Conservation (phyloP, 2,329 filamentous ascomycete species). For the Beauveria sp. region DNA sequence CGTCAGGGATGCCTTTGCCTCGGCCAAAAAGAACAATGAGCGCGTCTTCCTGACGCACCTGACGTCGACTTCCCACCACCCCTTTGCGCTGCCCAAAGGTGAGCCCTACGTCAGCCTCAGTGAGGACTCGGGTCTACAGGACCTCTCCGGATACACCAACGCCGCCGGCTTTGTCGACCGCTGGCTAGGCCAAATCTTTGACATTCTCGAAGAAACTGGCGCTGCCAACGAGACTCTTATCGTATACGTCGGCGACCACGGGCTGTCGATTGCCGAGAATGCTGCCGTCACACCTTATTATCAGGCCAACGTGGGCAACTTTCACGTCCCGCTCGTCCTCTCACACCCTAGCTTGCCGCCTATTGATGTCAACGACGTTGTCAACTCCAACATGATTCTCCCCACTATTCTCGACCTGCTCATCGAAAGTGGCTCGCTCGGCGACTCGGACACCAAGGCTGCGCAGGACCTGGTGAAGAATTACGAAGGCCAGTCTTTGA, state of each 20-base stretch:
- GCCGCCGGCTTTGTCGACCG: conserved; percentile 24
- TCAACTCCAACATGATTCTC: conserved; percentile 25
- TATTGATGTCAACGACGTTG: conserved; percentile 23
- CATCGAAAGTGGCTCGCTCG: conserved; percentile 25
- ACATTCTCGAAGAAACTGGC: conserved; percentile 23
- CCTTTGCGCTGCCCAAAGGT: conserved; percentile 22
- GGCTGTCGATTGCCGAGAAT: conserved; percentile 25
- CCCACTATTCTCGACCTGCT: conserved; percentile 28
- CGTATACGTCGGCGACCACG: conserved; percentile 26
- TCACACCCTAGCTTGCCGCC: conserved; percentile 25
- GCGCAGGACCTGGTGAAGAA: conserved; percentile 23
- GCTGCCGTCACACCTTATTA: conserved; percentile 24
- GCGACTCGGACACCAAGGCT: conserved; percentile 17
- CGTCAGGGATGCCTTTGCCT: conserved; percentile 24
- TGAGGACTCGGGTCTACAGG: conserved; percentile 19
- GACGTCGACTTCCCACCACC: conserved; percentile 28
- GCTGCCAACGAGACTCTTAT: conserved; percentile 26
- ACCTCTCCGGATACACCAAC: conserved; percentile 27
- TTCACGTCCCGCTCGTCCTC: conserved; percentile 25
- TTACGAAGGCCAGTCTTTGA: conserved; percentile 28
- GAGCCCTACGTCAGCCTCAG: conserved; percentile 21
- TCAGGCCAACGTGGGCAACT: conserved; percentile 25
- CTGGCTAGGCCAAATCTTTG: conserved; percentile 25
- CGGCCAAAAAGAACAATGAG: conserved; percentile 22
- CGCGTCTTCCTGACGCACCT: conserved; percentile 28